These are phyloP conservation scores for Collybiopsis confluens DNA, from an alignment of 768 basidiomycete species.

Conservation along the genomic window DNA sequence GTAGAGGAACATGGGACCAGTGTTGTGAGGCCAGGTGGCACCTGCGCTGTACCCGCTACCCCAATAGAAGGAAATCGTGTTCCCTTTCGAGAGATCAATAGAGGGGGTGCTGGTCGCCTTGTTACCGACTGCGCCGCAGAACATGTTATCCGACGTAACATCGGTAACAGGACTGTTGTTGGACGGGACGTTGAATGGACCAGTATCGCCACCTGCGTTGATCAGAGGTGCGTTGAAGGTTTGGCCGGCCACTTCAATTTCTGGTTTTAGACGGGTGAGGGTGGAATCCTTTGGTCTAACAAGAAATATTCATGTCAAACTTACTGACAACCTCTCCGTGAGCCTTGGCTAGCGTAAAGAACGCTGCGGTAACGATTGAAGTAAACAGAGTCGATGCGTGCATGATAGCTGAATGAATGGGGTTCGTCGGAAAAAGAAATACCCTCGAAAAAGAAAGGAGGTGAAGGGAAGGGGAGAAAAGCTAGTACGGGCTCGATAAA, in stretches of 20 bases:
- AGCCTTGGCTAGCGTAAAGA: too few relatives aligned
- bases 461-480: too few relatives aligned
- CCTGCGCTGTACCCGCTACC: not conserved
- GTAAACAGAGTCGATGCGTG: too few relatives aligned
- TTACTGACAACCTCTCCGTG: too few relatives aligned
- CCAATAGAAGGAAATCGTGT: conserved; percentile 6
- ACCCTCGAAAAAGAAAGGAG: too few relatives aligned
- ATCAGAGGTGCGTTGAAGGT: conserved; percentile 5
- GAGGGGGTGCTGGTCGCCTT: not conserved
- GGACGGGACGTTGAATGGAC: conserved; percentile 1
- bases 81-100: not conserved
- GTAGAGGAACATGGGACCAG: conserved; percentile 4
- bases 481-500: too few relatives aligned
- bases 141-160: not conserved
- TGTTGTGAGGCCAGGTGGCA: not conserved
- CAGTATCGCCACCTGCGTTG: not conserved
- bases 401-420: too few relatives aligned
- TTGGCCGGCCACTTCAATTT: conserved; percentile 4
- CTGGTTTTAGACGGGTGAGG: too few relatives aligned
- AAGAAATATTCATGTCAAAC: too few relatives aligned
- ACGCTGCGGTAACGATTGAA: too few relatives aligned
- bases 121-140: conserved; percentile 1
- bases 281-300: too few relatives aligned
- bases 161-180: conserved; percentile 6
- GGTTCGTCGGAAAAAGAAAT: too few relatives aligned